phyloP scores from a whole-genome alignment of 768 basidiomycete species.

The Boletus vermiculosoides region DNA sequence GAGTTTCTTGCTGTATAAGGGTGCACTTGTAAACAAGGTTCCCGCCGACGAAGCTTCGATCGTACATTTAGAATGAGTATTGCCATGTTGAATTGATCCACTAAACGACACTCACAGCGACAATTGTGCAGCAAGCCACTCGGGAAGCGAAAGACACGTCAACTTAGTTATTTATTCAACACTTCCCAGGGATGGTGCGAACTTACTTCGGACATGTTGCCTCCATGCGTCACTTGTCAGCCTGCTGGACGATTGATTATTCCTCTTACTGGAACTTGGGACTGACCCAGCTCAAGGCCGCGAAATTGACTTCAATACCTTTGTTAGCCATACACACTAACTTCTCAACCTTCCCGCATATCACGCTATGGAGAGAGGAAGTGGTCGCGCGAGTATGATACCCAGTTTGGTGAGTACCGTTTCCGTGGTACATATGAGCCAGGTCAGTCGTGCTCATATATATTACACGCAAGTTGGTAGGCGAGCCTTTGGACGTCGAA shows the following conservation, averaged over 20 bases:
- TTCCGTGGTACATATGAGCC: background rate
- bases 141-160: background rate
- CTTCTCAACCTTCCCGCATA: background rate
- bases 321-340: background rate
- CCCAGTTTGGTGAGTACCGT: conserved; percentile 14
- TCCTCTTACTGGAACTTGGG: background rate
- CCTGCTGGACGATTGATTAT: background rate
- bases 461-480: conserved; percentile 26
- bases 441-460: background rate
- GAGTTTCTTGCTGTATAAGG: no score
- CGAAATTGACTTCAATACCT: background rate
- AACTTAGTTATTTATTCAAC: background rate
- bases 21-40: no score
- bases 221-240: background rate
- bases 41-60: no score
- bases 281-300: background rate
- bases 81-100: background rate
- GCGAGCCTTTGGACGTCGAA: conserved; percentile 55
- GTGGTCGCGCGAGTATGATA: background rate
- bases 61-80: background rate
- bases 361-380: background rate
- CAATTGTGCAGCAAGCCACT: background rate
- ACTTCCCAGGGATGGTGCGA: conserved; percentile 16
- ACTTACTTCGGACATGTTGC: background rate
- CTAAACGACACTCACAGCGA: background rate